Conservation (phyloP, 1,284 basidiomycete species). For the Pseudozyma pruni region DNA sequence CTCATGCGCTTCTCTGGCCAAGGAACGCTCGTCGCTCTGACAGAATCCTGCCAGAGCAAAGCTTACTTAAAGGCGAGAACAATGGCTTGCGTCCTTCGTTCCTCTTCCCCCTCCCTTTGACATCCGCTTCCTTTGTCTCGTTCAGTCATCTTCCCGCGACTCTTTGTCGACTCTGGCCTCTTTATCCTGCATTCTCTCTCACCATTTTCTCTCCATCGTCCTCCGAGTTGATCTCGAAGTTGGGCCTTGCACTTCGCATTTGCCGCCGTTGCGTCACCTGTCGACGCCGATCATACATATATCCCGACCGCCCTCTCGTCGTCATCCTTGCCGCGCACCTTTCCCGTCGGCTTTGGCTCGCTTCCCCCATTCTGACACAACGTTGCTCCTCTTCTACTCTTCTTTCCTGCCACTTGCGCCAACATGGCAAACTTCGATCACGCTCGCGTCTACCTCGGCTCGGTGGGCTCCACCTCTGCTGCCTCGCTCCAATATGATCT, state of each 20-base stretch:
- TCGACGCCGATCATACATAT: slow-evolving; percentile 18
- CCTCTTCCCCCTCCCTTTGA: neutral
- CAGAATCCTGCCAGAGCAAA: neutral
- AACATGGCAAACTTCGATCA: slow-evolving; percentile 21
- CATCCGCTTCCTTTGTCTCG: slow-evolving; percentile 3
- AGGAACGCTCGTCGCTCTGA: too few relatives aligned
- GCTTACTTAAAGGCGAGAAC: neutral
- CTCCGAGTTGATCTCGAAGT: slow-evolving; percentile 26
- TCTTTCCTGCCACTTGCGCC: neutral
- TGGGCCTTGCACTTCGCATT: neutral
- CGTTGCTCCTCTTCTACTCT: neutral
- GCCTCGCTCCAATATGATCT: slow-evolving; percentile 20
- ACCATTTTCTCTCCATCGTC: neutral
- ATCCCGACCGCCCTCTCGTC: slow-evolving; percentile 7
- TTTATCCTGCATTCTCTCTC: neutral
- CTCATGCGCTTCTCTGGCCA: too few relatives aligned
- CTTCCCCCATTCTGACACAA: slow-evolving; percentile 11
- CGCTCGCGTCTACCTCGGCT: slow-evolving; percentile 20
- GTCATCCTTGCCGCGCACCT: neutral
- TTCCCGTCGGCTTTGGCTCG: neutral
- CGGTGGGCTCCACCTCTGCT: slow-evolving; percentile 15
- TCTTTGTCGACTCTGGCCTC: neutral
- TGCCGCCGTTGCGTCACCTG: neutral
- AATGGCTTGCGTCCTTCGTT: too few relatives aligned
- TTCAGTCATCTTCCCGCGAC: too few relatives aligned